Conservation (phyloP, 140 eudicot genomes). For the Senecio squalidus region DNA sequence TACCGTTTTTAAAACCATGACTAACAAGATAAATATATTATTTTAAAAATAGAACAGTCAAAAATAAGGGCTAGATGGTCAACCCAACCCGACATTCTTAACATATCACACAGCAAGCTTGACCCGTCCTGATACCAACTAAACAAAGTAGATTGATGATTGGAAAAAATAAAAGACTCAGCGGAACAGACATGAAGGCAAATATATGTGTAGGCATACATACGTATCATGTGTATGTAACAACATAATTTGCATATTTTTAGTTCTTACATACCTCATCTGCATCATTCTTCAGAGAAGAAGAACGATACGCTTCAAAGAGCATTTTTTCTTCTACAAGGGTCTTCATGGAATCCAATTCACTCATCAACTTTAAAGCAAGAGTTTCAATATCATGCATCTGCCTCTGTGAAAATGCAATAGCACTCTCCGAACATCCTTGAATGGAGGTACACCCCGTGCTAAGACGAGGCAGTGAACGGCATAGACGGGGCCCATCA, state of each 20-base stretch:
- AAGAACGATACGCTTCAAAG: conserved; percentile 46
- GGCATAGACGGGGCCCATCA: conserved; percentile 56
- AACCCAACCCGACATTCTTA: background rate
- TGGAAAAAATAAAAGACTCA: background rate
- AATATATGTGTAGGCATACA: too few relatives aligned
- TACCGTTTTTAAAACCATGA: background rate
- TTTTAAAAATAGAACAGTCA: too few relatives aligned
- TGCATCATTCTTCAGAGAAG: conserved; percentile 56
- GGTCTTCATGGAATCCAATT: conserved; percentile 70
- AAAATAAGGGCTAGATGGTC: background rate
- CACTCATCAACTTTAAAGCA: conserved; percentile 65
- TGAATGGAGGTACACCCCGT: conserved; percentile 59
- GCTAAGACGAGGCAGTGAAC: conserved; percentile 50
- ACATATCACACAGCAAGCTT: background rate
- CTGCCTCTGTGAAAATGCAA: conserved; percentile 85
- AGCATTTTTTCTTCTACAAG: conserved; percentile 61
- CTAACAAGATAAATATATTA: too few relatives aligned
- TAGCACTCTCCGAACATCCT: conserved; percentile 69
- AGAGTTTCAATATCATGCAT: conserved; percentile 79
- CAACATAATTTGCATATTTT: background rate
- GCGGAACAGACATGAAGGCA: background rate
- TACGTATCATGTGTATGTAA: background rate
- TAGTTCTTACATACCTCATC: conserved; percentile 38
- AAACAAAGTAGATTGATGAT: background rate
- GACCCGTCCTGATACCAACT: background rate